A percentile compares a stretch with the other conserved stretches of the same genome.
phyloP scores from a whole-genome alignment of 1,284 basidiomycete species.

The Neotropicomus parvogracilis region DNA sequence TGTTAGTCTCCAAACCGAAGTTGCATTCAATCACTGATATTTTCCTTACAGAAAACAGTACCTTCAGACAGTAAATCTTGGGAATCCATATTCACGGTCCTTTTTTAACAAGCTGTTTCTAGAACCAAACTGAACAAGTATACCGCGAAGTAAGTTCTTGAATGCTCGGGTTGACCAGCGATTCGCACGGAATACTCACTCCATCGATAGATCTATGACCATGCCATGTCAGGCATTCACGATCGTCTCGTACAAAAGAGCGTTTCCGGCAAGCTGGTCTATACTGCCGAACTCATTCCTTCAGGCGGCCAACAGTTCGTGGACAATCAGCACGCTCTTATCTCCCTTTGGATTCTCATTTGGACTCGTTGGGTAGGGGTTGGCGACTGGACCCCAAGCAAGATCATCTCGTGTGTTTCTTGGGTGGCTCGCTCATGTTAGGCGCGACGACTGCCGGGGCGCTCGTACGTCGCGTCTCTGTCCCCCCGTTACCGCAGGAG shows the following conservation, averaged over 20 bases:
- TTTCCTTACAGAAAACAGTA: slow-evolving; percentile 64
- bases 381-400: slow-evolving; percentile 84
- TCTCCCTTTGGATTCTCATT: slow-evolving; percentile 9
- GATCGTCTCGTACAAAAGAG: slow-evolving; percentile 68
- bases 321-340: background rate
- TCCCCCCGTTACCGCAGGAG: slow-evolving; percentile 58
- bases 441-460: slow-evolving; percentile 76
- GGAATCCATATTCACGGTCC: background rate
- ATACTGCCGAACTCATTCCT: slow-evolving; percentile 80
- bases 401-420: slow-evolving; percentile 95
- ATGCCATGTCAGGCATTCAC: slow-evolving; percentile 81
- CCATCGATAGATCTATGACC: slow-evolving; percentile 72
- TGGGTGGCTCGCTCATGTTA: slow-evolving; percentile 88
- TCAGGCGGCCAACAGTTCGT: slow-evolving; percentile 52
- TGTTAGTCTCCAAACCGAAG: slow-evolving; percentile 45
- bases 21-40: slow-evolving; percentile 4
- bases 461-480: slow-evolving; percentile 43
- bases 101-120: slow-evolving; percentile 27
- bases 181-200: slow-evolving; percentile 1
- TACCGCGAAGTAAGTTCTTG: slow-evolving; percentile 63
- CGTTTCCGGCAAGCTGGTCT: slow-evolving; percentile 57
- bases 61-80: slow-evolving; percentile 62
- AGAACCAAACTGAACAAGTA: slow-evolving; percentile 75
- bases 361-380: slow-evolving; percentile 37
- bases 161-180: background rate